phyloP scores from a whole-genome alignment of 106 monocot species.

The Dioscorea zingiberensis region DNA sequence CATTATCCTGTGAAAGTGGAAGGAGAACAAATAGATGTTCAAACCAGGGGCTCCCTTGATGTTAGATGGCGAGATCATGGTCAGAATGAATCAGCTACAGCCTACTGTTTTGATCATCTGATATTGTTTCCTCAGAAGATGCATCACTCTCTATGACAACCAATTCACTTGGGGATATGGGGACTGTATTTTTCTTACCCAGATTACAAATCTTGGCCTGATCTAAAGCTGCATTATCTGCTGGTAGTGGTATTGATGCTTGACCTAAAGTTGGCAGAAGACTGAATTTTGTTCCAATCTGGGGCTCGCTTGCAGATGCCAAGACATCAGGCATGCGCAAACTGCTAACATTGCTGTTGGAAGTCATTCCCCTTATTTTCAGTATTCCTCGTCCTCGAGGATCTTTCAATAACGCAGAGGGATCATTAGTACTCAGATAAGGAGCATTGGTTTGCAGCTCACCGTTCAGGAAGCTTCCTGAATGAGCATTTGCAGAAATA shows the following conservation, averaged over 20 bases:
- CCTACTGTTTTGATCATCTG: constrained; percentile 45
- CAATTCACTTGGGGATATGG: constrained; percentile 19
- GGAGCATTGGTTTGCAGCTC: constrained; percentile 2
- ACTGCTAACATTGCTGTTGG: neutral
- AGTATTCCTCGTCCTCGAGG: constrained; percentile 27
- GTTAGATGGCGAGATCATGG: no score
- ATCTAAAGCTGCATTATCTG: constrained; percentile 9
- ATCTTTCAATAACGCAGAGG: constrained; percentile 14
- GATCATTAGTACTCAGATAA: constrained; percentile 13
- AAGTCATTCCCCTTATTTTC: constrained; percentile 31
- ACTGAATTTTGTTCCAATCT: neutral
- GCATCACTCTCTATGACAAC: constrained; percentile 59
- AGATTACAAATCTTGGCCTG: constrained; percentile 15
- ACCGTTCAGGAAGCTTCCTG: constrained; percentile 6
- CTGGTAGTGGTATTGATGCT: constrained; percentile 4
- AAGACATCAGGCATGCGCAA: constrained; percentile 9
- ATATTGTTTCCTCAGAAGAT: constrained; percentile 90
- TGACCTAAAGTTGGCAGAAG: neutral
- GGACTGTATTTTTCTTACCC: constrained; percentile 13
- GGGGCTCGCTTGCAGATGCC: constrained; percentile 2
- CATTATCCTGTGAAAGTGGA: no score
- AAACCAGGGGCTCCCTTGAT: no score
- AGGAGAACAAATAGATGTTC: no score
- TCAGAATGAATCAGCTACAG: neutral
- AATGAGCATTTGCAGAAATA: constrained; percentile 8